A percentile compares a stretch with the other conserved stretches of the same genome.
These are phyloP conservation scores for Fusarium robinianum DNA, from an alignment of 2,329 filamentous ascomycete species.

Conservation along the genomic window DNA sequence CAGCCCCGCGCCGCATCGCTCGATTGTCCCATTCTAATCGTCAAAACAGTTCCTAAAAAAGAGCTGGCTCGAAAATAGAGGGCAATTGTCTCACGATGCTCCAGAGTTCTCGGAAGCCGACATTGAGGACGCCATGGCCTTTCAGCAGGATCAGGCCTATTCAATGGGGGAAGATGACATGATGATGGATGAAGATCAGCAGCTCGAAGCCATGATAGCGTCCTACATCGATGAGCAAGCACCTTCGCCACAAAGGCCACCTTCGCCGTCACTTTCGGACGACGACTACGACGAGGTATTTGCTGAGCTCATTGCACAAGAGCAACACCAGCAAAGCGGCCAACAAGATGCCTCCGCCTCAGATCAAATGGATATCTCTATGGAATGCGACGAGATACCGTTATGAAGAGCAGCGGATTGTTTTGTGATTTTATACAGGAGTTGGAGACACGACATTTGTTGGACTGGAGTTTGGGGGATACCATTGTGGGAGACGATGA, in stretches of 20 bases:
- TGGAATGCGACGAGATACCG: constrained; percentile 28
- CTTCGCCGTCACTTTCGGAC: constrained; percentile 50
- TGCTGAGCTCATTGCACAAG: constrained; percentile 44
- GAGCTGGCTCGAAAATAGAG: constrained; percentile 41
- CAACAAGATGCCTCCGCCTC: constrained; percentile 36
- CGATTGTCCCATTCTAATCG: constrained; percentile 13
- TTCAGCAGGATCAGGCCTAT: constrained; percentile 36
- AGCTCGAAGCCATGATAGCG: constrained; percentile 61
- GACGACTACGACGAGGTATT: constrained; percentile 69
- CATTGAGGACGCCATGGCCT: constrained; percentile 54
- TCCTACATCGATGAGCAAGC: constrained; percentile 46
- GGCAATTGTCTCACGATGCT: constrained; percentile 42
- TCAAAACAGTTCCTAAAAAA: constrained; percentile 42
- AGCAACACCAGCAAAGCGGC: constrained; percentile 26
- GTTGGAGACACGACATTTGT: constrained; percentile 23
- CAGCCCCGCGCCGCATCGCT: not conserved
- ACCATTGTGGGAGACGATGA: constrained; percentile 18
- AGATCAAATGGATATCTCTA: constrained; percentile 55
- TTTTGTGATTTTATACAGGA: constrained; percentile 16
- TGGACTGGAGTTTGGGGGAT: constrained; percentile 31
- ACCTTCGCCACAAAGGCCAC: constrained; percentile 33
- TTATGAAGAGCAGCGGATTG: constrained; percentile 6
- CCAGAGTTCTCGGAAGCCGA: constrained; percentile 54
- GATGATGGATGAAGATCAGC: constrained; percentile 62
- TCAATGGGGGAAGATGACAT: constrained; percentile 48